Conservation (phyloP, 148 eudicot species). For the Arctostaphylos glauca region DNA sequence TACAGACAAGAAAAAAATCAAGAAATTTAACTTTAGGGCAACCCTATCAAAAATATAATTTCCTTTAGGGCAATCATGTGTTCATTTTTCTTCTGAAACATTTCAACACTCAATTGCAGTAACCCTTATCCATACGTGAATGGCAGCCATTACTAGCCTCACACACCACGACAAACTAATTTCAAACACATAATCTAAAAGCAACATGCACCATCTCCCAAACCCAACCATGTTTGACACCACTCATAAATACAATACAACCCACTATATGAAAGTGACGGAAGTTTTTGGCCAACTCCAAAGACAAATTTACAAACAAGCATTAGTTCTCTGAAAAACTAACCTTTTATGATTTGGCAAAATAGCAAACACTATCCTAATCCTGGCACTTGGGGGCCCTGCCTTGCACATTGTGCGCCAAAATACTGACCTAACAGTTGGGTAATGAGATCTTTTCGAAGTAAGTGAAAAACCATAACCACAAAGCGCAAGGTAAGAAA, state of each 20-base stretch:
- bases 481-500: neutral
- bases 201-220: neutral
- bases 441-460: neutral
- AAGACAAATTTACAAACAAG: neutral
- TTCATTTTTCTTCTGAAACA: neutral
- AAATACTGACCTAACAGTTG: no score
- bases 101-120: neutral
- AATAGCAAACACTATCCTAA: neutral
- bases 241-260: neutral
- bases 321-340: neutral
- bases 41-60: no score
- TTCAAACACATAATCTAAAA: neutral
- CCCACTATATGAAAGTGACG: neutral
- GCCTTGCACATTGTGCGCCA: no score
- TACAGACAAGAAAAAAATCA: no score
- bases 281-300: conserved; percentile 4
- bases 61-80: no score
- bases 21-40: no score
- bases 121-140: neutral
- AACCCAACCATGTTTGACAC: neutral
- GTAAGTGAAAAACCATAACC: neutral
- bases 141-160: no score
- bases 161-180: neutral
- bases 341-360: neutral
- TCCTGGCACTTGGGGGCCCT: no score